Evolutionary conservation across 495 filamentous ascomycete species (phyloP), one percentile per base, ranked within the genome.

Genomic region (Penicillium lagena): DNA sequence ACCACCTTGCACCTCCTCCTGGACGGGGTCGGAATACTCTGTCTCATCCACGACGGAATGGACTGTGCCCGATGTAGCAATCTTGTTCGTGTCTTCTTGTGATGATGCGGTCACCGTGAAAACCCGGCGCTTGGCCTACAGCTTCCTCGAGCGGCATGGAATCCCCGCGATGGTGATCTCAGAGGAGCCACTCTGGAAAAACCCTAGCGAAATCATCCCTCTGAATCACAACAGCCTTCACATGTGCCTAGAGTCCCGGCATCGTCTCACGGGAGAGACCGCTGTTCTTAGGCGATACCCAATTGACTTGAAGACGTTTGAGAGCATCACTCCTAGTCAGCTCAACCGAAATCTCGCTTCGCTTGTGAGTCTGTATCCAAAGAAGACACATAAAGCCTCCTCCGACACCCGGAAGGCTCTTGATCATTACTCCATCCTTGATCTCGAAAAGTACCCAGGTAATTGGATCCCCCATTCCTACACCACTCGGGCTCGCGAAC

Each of bases 321-420:
- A 81, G 50, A 82, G 79, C 37, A 84, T 90, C 52, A 80, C 86
- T 45, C 76, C 83, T 15, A 64, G 78, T 28, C 86, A 90, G 54
- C 76, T 90, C 56, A 89, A 89, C 56, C 69, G 82, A 43, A 87
- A 88, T 52, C 59, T 90, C 39, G 83, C 84, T 40, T 83, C 77
- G 34, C 63, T 90, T 39, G 81, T 80, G 22, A 75, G 71, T 8
- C 53, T 78, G 32, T 62, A 67, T 40, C 59, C 65, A 8, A 59
- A 54, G 40, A 63, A 67, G 35, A 22, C 43, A 11, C 47, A 52
- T 14, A 71, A 59, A 15, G 53, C 51, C 22, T 46, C 48, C 12
- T 29, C 53, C 7, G 53, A 60, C 22, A 41, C 36, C 14, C 36
- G 38, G 2, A 52, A 52, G 1, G 29, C 42, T 10, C 12, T 37